A percentile compares a stretch with the other conserved stretches of the same genome.
Evolutionary conservation across 2,329 filamentous ascomycete genomes (phyloP).

Genomic region (Mariannaea elegans): DNA sequence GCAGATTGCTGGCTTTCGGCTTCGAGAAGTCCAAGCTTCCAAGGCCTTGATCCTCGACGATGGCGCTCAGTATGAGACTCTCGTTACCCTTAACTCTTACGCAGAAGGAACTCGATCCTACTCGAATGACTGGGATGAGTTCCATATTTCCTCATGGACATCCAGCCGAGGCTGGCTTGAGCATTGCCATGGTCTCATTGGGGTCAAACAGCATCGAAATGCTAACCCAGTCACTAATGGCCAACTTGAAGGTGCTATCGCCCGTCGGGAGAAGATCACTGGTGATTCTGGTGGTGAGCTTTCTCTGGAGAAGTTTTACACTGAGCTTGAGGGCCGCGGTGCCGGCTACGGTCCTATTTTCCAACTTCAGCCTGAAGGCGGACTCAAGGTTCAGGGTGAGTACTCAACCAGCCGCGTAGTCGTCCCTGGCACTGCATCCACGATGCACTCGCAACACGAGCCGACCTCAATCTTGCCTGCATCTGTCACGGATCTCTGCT

Average conservation of each 20-base stretch:
- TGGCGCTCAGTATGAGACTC: constrained; percentile 36
- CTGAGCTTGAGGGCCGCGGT: constrained; percentile 35
- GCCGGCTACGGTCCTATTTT: constrained; percentile 41
- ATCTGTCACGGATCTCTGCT: constrained; percentile 55
- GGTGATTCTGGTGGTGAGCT: constrained; percentile 13
- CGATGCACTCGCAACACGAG: constrained; percentile 58
- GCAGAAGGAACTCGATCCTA: constrained; percentile 41
- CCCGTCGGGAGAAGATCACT: constrained; percentile 21
- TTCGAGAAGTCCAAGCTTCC: constrained; percentile 40
- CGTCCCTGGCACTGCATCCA: constrained; percentile 52
- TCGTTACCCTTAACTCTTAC: constrained; percentile 37
- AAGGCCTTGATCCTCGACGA: constrained; percentile 42
- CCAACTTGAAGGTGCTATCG: constrained; percentile 14
- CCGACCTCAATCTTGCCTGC: constrained; percentile 55
- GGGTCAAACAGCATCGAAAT: constrained; percentile 41
- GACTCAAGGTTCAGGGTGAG: constrained; percentile 25
- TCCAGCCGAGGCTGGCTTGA: constrained; percentile 64
- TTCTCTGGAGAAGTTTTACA: constrained; percentile 34
- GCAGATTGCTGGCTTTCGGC: constrained; percentile 25
- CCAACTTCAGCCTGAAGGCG: constrained; percentile 18
- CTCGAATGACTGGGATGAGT: constrained; percentile 63
- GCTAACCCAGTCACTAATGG: constrained; percentile 35
- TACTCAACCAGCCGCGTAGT: constrained; percentile 41
- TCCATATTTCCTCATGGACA: constrained; percentile 64
- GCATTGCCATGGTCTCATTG: constrained; percentile 64